Conservation (phyloP, 805 yeast species). For the Hanseniaspora pseudoguilliermondii region DNA sequence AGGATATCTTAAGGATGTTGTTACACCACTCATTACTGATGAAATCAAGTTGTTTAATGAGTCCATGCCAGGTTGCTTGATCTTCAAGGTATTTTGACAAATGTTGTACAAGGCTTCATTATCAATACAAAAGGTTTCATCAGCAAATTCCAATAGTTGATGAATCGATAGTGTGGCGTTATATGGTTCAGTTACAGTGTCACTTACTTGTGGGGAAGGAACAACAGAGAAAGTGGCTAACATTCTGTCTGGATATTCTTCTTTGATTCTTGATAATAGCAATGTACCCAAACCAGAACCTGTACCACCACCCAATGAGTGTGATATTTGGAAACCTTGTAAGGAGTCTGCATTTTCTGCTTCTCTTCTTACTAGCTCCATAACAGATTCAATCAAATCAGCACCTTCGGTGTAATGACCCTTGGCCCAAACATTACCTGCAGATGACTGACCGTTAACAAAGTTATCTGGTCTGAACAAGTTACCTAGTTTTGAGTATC, state of each 20-base stretch:
- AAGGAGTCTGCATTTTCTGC: slow-evolving; percentile 86
- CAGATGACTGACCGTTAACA: slow-evolving; percentile 80
- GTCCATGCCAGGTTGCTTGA: slow-evolving; percentile 62
- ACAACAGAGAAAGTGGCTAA: slow-evolving; percentile 89
- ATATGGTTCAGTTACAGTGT: slow-evolving; percentile 91
- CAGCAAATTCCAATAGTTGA: slow-evolving; percentile 80
- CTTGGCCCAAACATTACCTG: slow-evolving; percentile 95
- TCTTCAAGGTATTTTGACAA: slow-evolving; percentile 73
- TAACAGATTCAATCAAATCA: slow-evolving; percentile 76
- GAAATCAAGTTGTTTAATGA: slow-evolving; percentile 77
- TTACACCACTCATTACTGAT: slow-evolving; percentile 88
- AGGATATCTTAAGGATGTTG: slow-evolving; percentile 86
- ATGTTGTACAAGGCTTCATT: slow-evolving; percentile 87
- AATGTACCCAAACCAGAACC: slow-evolving; percentile 95
- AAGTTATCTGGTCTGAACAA: slow-evolving; percentile 86
- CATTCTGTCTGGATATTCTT: slow-evolving; percentile 91
- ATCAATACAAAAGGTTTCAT: slow-evolving; percentile 90
- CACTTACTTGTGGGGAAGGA: slow-evolving; percentile 83
- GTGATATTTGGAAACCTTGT: slow-evolving; percentile 88
- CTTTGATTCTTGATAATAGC: slow-evolving; percentile 71
- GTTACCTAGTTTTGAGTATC: slow-evolving; percentile 67
- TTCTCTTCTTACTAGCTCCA: slow-evolving; percentile 85
- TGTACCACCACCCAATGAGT: slow-evolving; percentile 82
- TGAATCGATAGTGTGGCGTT: slow-evolving; percentile 84
- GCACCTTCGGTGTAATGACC: slow-evolving; percentile 97